These are phyloP conservation scores for Colletotrichum tropicale DNA, from an alignment of 2,329 filamentous ascomycete species.

Conservation along the genomic window DNA sequence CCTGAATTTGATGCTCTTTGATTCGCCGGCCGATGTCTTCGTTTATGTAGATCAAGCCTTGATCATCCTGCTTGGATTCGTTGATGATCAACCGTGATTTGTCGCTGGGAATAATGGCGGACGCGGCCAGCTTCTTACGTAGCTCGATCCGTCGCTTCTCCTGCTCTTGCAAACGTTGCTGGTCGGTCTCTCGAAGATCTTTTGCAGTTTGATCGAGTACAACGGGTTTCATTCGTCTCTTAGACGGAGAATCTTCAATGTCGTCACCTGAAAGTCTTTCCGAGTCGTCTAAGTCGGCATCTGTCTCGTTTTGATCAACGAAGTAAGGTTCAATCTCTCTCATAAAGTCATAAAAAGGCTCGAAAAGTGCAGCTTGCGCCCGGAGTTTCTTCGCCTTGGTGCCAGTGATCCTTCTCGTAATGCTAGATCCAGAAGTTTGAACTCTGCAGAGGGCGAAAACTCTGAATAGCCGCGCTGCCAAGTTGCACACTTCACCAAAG, in stretches of 20 bases:
- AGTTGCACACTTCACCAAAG: background rate
- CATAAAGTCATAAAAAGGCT: conserved; percentile 33
- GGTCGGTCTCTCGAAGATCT: conserved; percentile 60
- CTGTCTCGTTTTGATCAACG: background rate
- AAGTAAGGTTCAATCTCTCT: conserved; percentile 13
- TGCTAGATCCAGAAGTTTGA: too few relatives aligned
- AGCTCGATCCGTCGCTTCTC: conserved; percentile 55
- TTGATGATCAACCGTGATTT: conserved; percentile 67
- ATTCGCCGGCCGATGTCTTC: conserved; percentile 67
- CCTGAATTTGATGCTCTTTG: conserved; percentile 81
- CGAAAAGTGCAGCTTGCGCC: conserved; percentile 26
- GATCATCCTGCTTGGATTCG: conserved; percentile 62
- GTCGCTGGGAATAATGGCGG: conserved; percentile 46
- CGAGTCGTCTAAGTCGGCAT: background rate
- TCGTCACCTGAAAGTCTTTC: background rate
- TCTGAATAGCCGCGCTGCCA: conserved; percentile 14
- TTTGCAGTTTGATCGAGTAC: conserved; percentile 55
- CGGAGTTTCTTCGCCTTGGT: conserved; percentile 22
- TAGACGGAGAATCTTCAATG: conserved; percentile 34
- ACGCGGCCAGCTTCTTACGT: conserved; percentile 48
- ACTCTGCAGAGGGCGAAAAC: background rate
- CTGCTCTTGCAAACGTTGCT: conserved; percentile 57
- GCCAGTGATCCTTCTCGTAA: conserved; percentile 21
- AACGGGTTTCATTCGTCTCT: conserved; percentile 50
- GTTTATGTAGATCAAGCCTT: conserved; percentile 69